Evolutionary conservation across 768 basidiomycete species (phyloP), one percentile per base, ranked within the genome.

Genomic region (Leucogyrophana mollusca): DNA sequence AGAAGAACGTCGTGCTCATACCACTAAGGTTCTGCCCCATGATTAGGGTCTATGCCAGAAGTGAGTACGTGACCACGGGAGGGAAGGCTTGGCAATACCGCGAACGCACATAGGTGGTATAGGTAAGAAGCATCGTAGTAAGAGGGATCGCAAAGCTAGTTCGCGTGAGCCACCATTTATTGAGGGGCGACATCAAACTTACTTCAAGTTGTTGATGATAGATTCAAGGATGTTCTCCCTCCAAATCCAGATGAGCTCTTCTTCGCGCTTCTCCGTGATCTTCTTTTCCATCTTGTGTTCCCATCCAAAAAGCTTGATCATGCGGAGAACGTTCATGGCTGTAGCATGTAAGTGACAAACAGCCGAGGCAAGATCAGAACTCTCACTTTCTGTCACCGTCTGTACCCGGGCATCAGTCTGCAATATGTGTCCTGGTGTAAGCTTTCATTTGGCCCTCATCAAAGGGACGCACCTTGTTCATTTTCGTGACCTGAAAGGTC

Each of bases 241-340:
- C 69, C 71, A 74, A 40, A 83, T 65, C 61, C 71, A 74, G 1
- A 54, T 46, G 17, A 90, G 64, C 59, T 90, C 88, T 9, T 76
- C 74, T 33, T 80, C 75, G 45, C 87, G 75, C 55, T 77, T 78
- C 23, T 72, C 73, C 14, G 71, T 65, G 36, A 90, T 68, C 41
- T 70, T 70, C 11, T 72, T 58, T n/a, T 73, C 67, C 56, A 84
- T 75, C 40, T 77, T 73, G 50, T 74, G 73, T 71, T 83, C 76
- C 75, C 86, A 77, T 11, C 74, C 85, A 53, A 89, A 87, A 33
- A 87, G 66, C 60, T 88, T 87, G 58, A 86, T 70, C 79, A 85
- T 85, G 11, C 83, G 74, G 16, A 84, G 62, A 18, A 79, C 73
- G 43, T 73, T 75, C 57, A 82, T 68, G 7, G 69, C 81, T 81